Evolutionary conservation across 2,329 filamentous ascomycete genomes (phyloP).

Genomic region (Stachybotrys echinatus): DNA sequence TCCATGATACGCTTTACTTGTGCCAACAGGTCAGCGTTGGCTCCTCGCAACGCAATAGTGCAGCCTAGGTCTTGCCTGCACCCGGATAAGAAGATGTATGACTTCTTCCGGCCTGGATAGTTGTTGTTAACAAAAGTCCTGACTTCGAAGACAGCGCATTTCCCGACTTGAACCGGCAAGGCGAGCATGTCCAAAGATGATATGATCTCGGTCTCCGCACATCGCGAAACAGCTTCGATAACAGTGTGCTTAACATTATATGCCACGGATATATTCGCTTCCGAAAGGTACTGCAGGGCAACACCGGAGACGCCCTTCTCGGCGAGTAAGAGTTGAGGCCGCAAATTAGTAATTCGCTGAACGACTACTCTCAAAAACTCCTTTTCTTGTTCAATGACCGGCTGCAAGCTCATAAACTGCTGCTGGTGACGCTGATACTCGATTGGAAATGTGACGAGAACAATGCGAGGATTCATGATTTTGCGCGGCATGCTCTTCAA

Average conservation of each 20-base stretch:
- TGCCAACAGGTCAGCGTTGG: conserved; percentile 62
- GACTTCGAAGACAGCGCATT: conserved; percentile 84
- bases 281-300: conserved; percentile 80
- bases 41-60: conserved; percentile 86
- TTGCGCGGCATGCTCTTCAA: conserved; percentile 92
- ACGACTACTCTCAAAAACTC: conserved; percentile 91
- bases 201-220: conserved; percentile 86
- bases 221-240: conserved; percentile 88
- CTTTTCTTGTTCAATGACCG: conserved; percentile 92
- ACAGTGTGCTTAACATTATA: conserved; percentile 97
- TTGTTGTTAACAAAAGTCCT: conserved; percentile 87
- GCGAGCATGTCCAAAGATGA: conserved; percentile 93
- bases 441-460: conserved; percentile 91
- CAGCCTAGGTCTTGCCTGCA: conserved; percentile 87
- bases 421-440: conserved; percentile 84
- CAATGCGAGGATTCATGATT: conserved; percentile 77
- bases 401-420: conserved; percentile 97
- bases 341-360: conserved; percentile 79
- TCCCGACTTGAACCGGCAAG: conserved; percentile 64
- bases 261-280: conserved; percentile 85
- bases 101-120: conserved; percentile 74
- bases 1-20: conserved; percentile 92
- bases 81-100: conserved; percentile 91
- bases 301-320: conserved; percentile 90
- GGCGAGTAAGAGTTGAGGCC: conserved; percentile 82